Evolutionary conservation across 257 asterid species (phyloP), one percentile per base, ranked within the genome.

Genomic region (Forsythia suspensa): DNA sequence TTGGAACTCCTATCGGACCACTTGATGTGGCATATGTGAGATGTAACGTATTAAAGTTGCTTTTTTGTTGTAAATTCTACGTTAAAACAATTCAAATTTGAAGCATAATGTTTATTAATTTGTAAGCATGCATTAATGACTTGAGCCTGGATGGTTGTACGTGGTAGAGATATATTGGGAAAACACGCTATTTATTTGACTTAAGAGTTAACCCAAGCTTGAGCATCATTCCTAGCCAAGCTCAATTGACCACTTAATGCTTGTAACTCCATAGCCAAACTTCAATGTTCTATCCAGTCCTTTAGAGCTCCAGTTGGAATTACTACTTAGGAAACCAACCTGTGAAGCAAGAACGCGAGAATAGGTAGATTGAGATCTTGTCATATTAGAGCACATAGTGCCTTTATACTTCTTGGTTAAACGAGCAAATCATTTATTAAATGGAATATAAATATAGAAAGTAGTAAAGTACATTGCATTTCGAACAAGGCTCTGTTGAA

Each of bases 221-320:
- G 63, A 66, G 42, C 75, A 44, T 20, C 43, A 55, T 37, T 6
- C 70, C 9, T 48, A 66, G 46, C 29, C 37, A n/a, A 70, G 79
- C 77, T 73, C 79, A 70, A 80, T 68, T 55, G 75, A 48, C 71
- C 52, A 71, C 6, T 48, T 65, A 72, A 67, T 79, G 15, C 59
- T 43, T 12, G 34, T 76, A 72, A 77, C 36, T 80, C 80, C 77
- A 24, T 65, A 29, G 13, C 70, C 61, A 63, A 70, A 52, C 59
- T 82, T 63, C 71, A 41, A 16, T 48, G 63, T 72, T 68, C 59
- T 11, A 41, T 37, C 66, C 13, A 46, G 48, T 48, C 70, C 43
- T 41, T 76, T 69, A 36, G 40, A 73, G 46, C 52, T 38, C 70
- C 37, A 43, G 44, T 67, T 61, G 63, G 65, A 40, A 20, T 72